A percentile compares a stretch with the other conserved stretches of the same genome.
Evolutionary conservation across 495 filamentous ascomycete genomes (phyloP).

Genomic region (Hypoxylon trugodes): DNA sequence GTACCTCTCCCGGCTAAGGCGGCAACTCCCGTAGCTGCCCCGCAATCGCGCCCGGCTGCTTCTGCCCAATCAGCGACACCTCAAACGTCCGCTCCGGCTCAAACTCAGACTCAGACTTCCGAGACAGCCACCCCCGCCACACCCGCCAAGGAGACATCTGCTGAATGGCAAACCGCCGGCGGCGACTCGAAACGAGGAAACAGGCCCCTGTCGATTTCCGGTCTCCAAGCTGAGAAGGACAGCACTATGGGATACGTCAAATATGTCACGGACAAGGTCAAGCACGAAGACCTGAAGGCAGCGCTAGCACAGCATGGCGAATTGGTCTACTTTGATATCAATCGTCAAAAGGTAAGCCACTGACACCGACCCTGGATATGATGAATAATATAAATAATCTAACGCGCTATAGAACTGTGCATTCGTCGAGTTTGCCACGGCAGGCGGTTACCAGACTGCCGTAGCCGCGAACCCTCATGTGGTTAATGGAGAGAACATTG

Average conservation of each 20-base stretch:
- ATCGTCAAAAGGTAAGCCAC: conserved; percentile 79
- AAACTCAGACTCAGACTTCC: conserved; percentile 34
- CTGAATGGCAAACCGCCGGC: conserved; percentile 83
- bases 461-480: conserved; percentile 85
- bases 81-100: conserved; percentile 42
- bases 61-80: conserved; percentile 25
- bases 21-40: conserved; percentile 51
- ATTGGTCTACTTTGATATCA: conserved; percentile 87
- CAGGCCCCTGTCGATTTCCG: conserved; percentile 64
- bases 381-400: conserved; percentile 20
- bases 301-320: conserved; percentile 77
- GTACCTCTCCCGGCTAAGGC: conserved; percentile 58
- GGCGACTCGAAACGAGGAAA: conserved; percentile 83
- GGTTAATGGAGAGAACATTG: conserved; percentile 79
- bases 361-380: neutral
- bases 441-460: conserved; percentile 80
- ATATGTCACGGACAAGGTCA: conserved; percentile 88
- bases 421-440: conserved; percentile 89
- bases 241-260: conserved; percentile 86
- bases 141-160: conserved; percentile 56
- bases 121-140: conserved; percentile 40
- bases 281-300: conserved; percentile 69
- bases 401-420: conserved; percentile 80
- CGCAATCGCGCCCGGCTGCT: conserved; percentile 32
- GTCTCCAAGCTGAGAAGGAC: conserved; percentile 65